These are phyloP conservation scores for Aureobasidium sp. DNA, from an alignment of 2,329 filamentous ascomycete species.

Conservation along the genomic window DNA sequence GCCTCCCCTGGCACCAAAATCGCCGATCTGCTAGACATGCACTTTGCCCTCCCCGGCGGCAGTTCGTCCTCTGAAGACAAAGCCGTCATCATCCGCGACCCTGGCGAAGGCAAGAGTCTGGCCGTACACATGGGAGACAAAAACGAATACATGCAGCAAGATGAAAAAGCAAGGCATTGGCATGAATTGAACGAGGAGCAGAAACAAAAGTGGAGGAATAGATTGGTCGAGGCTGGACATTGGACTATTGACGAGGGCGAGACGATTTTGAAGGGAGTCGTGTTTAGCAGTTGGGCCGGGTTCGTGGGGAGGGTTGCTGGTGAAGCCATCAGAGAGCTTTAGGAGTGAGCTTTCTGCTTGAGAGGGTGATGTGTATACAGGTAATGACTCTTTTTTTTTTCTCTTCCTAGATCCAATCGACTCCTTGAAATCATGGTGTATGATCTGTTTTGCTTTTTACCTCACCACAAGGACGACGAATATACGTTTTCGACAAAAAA, in stretches of 20 bases:
- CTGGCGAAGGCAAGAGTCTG: constrained; percentile 29
- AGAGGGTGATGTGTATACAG: too few relatives aligned
- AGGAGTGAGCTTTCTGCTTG: too few relatives aligned
- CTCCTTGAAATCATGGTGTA: too few relatives aligned
- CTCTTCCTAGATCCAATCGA: too few relatives aligned
- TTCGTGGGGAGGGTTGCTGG: constrained; percentile 45
- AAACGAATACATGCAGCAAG: constrained; percentile 37
- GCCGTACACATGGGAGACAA: constrained; percentile 31
- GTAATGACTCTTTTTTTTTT: too few relatives aligned
- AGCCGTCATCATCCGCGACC: constrained; percentile 35
- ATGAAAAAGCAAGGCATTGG: constrained; percentile 55
- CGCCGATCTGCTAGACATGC: constrained; percentile 20
- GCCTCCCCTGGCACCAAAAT: constrained; percentile 9
- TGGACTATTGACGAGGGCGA: constrained; percentile 78
- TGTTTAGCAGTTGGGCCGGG: constrained; percentile 68
- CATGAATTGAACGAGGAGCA: constrained; percentile 60
- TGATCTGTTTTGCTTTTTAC: too few relatives aligned
- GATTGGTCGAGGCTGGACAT: constrained; percentile 62
- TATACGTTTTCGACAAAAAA: too few relatives aligned
- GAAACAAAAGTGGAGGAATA: constrained; percentile 61
- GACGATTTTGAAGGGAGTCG: constrained; percentile 64
- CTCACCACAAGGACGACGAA: too few relatives aligned
- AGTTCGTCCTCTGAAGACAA: constrained; percentile 24
- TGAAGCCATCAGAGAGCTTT: constrained; percentile 26
- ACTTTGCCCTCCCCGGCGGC: constrained; percentile 10